Evolutionary conservation across 2,329 filamentous ascomycete species (phyloP), one percentile per base, ranked within the genome.

Genomic region (Xylaria hypoxylon): DNA sequence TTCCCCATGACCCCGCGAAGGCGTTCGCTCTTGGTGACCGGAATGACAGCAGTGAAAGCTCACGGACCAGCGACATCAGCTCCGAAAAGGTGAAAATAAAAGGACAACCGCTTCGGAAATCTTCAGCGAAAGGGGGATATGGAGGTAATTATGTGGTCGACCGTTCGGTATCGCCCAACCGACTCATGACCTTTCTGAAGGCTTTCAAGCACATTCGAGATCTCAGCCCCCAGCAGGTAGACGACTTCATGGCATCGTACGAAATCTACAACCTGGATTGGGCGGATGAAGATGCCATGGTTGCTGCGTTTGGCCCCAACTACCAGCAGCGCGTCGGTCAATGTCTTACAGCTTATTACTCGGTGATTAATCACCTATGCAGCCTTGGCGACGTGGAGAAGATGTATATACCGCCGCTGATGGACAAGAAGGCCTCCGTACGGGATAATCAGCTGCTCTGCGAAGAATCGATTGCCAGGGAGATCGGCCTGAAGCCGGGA

Each of bases 231-330:
- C 80, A 85, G 72, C 77, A 86, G 67, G 83, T 86, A 2, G 82
- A 85, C 61, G 84, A 85, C 68, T 86, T 84, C 74, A 86, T 86
- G 84, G 82, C 82, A 2, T 86, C 84, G 5, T 86, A 86, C 67
- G 79, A 85, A 72, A 86, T 86, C 70, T 86, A 86, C 77, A 85
- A 84, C 70, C 79, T 86, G 1, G 84, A 86, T 75, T 86, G 84
- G 84, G 82, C 80, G 17, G 77, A 86, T 67, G 81, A 85, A 73
- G 71, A 78, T 28, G 77, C 81, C 64, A 86, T 86, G 83, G 71
- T 82, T 17, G 77, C 79, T 22, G 78, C 79, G 0, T 77, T 86
- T 6, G 84, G 84, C 1, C 79, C 81, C 2, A 75, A 84, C 67
- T 86, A 86, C 72, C 81, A 82, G 70, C 72, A 82, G 45, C 82